Conservation (phyloP, 2,329 filamentous ascomycete species). For the Verticillium longisporum region DNA sequence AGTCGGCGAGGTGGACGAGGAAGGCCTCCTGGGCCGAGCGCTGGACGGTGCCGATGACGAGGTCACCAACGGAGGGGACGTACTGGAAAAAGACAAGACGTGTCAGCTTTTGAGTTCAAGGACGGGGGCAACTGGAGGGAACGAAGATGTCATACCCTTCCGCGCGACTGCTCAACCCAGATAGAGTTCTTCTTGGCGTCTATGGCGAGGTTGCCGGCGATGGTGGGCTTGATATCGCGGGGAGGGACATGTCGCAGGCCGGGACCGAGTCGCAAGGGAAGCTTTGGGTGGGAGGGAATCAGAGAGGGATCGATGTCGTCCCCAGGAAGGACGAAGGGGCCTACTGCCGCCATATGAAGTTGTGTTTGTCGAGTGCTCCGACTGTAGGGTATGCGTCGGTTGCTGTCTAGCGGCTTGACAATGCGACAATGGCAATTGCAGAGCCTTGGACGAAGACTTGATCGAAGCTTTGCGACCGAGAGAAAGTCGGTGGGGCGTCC, state of each 20-base stretch:
- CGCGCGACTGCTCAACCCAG: constrained; percentile 66
- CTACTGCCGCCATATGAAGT: constrained; percentile 22
- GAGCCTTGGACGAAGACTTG: neutral
- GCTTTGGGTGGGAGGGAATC: constrained; percentile 62
- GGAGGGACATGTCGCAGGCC: constrained; percentile 78
- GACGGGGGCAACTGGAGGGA: constrained; percentile 11
- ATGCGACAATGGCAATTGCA: neutral
- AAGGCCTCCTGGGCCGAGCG: constrained; percentile 71
- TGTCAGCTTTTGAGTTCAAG: constrained; percentile 16
- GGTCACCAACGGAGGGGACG: constrained; percentile 69
- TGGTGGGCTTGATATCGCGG: constrained; percentile 61
- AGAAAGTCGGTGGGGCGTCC: neutral
- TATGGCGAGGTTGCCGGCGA: constrained; percentile 59
- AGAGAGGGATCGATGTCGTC: constrained; percentile 61
- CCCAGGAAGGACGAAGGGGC: constrained; percentile 71
- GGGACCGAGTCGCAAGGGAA: constrained; percentile 75
- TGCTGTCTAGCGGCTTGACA: neutral
- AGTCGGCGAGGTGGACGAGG: constrained; percentile 67
- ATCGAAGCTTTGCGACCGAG: neutral
- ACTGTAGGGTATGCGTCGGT: neutral
- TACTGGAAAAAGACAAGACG: constrained; percentile 49
- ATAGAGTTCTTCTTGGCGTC: constrained; percentile 70
- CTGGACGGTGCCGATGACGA: constrained; percentile 81
- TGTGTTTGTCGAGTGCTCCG: neutral
- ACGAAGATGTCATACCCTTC: constrained; percentile 47